A percentile compares a stretch with the other conserved stretches of the same genome.
These are phyloP conservation scores for Entomortierella lignicola DNA, from an alignment of 192 early-diverging fungal genomes.

Conservation along the genomic window DNA sequence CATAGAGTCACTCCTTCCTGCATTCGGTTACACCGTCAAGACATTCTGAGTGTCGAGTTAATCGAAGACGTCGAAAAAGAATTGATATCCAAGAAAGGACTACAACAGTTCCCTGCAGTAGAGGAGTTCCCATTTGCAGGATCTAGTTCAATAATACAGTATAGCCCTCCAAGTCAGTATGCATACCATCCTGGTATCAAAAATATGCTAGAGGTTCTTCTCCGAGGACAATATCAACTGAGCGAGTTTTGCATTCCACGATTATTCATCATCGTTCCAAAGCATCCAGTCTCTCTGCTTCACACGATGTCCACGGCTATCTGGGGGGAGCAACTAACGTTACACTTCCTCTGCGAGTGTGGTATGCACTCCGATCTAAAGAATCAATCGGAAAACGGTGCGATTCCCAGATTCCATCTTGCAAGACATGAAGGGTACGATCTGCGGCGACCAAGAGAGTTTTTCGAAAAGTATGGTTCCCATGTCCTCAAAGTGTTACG, in stretches of 20 bases:
- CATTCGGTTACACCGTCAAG: not conserved
- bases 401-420: not conserved
- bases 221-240: not conserved
- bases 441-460: not conserved
- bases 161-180: not conserved
- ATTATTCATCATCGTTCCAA: slow-evolving; percentile 11
- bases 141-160: not conserved
- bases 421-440: slow-evolving; percentile 9
- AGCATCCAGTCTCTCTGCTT: not conserved
- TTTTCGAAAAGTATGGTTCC: slow-evolving; percentile 11
- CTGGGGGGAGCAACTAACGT: not conserved
- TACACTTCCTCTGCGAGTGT: slow-evolving; percentile 10
- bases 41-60: not conserved
- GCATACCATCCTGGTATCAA: not conserved
- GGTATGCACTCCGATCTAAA: not conserved
- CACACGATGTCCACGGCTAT: not conserved
- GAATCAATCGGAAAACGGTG: not conserved
- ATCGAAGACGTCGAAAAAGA: not conserved
- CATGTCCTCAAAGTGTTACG: not conserved
- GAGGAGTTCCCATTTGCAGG: not conserved
- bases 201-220: not conserved
- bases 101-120: not conserved
- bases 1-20: not conserved
- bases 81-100: not conserved
- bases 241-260: slow-evolving; percentile 1